Conservation (phyloP, 2,329 filamentous ascomycete genomes). For the Botryosphaeria dothidea region DNA sequence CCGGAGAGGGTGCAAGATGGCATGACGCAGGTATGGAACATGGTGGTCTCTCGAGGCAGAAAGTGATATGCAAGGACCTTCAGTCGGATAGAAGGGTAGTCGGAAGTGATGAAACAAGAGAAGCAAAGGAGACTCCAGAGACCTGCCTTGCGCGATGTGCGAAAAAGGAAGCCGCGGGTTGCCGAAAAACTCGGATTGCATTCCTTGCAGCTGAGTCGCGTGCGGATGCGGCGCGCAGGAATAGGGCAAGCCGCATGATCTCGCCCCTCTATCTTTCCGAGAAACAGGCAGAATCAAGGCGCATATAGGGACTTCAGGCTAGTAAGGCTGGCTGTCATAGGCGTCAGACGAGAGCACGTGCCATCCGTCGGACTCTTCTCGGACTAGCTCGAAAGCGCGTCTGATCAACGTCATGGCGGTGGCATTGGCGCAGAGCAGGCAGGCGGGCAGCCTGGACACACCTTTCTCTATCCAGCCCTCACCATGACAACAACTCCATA, state of each 20-base stretch:
- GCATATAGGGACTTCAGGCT: background rate
- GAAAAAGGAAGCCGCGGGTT: background rate
- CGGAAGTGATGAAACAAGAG: background rate
- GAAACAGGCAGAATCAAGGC: background rate
- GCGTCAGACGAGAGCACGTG: background rate
- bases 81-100: background rate
- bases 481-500: background rate
- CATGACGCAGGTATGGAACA: no score
- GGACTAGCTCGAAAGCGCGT: background rate
- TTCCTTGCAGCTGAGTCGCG: background rate
- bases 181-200: background rate
- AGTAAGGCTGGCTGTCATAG: background rate
- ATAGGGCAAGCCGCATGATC: background rate
- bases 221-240: background rate
- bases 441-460: background rate
- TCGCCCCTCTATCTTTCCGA: background rate
- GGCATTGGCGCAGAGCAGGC: background rate
- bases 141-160: background rate
- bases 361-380: background rate
- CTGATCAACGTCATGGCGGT: slow-evolving; percentile 6
- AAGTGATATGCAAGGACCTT: background rate
- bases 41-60: no score
- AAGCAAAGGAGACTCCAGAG: background rate
- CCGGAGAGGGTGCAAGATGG: no score
- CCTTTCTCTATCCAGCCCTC: background rate